A percentile compares a stretch with the other conserved stretches of the same genome.
Conservation (phyloP, 768 basidiomycete species). For the Sarcomyxa edulis region DNA sequence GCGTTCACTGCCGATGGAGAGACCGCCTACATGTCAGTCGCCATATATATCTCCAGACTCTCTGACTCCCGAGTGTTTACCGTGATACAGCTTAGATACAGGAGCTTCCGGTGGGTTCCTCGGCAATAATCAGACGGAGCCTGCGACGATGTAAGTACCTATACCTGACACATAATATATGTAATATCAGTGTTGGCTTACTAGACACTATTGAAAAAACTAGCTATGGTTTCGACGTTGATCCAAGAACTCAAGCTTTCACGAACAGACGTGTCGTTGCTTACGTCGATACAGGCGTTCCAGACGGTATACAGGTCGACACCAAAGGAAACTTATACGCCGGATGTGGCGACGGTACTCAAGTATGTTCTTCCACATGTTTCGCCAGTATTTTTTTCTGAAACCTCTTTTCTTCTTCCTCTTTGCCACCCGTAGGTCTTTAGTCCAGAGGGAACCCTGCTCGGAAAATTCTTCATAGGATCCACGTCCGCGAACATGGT, state of each 20-base stretch:
- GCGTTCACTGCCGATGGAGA: slow-evolving; percentile 64
- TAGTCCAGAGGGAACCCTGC: slow-evolving; percentile 45
- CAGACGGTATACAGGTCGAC: slow-evolving; percentile 68
- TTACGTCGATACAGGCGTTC: slow-evolving; percentile 57
- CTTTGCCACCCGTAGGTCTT: slow-evolving; percentile 34
- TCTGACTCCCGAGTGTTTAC: neutral
- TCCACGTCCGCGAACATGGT: slow-evolving; percentile 39
- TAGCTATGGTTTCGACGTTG: slow-evolving; percentile 69
- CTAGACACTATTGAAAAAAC: neutral
- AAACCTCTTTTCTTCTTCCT: neutral
- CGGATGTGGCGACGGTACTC: slow-evolving; percentile 65
- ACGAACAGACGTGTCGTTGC: slow-evolving; percentile 63
- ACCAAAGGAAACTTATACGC: slow-evolving; percentile 59
- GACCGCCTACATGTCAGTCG: slow-evolving; percentile 54
- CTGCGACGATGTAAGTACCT: slow-evolving; percentile 65
- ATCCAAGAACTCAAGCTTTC: slow-evolving; percentile 47
- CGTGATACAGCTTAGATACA: slow-evolving; percentile 40
- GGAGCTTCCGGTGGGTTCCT: slow-evolving; percentile 39
- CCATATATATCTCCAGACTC: neutral
- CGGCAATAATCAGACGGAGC: slow-evolving; percentile 49
- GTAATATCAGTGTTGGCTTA: neutral
- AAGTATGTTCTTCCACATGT: slow-evolving; percentile 36
- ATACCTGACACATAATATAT: too few species aligned
- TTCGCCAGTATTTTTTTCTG: neutral
- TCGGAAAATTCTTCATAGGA: slow-evolving; percentile 62